These are phyloP conservation scores for Cladochytrium tenue DNA, from an alignment of 371 early-diverging fungal species.

Conservation along the genomic window DNA sequence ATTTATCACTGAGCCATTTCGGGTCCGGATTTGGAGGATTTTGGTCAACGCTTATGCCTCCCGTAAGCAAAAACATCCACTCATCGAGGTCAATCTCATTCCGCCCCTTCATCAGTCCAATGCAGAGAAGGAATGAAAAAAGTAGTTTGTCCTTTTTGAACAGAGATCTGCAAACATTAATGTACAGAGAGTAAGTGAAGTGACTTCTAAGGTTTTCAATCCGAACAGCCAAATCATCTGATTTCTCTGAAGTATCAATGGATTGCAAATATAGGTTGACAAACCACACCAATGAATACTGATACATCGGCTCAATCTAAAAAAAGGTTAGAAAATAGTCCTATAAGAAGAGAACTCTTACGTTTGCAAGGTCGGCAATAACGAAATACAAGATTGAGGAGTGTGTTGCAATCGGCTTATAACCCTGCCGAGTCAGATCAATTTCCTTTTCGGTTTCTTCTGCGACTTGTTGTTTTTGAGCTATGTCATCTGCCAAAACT, in stretches of 20 bases:
- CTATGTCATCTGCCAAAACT: conserved; percentile 55
- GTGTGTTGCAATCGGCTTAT: conserved; percentile 55
- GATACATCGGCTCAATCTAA: conserved; percentile 63
- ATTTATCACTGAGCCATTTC: conserved; percentile 51
- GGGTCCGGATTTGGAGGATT: conserved; percentile 51
- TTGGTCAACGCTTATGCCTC: conserved; percentile 45
- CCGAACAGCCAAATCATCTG: conserved; percentile 44
- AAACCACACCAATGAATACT: conserved; percentile 60
- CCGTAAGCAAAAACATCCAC: conserved; percentile 58
- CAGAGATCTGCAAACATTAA: conserved; percentile 60
- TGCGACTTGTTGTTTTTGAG: conserved; percentile 56
- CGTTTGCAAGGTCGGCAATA: conserved; percentile 60
- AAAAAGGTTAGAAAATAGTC: background rate
- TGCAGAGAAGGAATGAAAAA: conserved; percentile 57
- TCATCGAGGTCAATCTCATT: conserved; percentile 53
- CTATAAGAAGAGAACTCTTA: conserved; percentile 14
- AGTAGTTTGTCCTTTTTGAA: conserved; percentile 63
- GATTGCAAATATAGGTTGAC: conserved; percentile 56
- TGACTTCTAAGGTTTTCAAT: conserved; percentile 53
- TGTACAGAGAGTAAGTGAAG: conserved; percentile 57
- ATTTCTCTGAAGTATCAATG: conserved; percentile 51
- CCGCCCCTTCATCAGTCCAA: conserved; percentile 48
- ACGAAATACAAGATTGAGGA: conserved; percentile 59
- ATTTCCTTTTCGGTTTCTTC: conserved; percentile 61
- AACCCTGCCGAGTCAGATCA: conserved; percentile 58